Evolutionary conservation across 2,329 filamentous ascomycete genomes (phyloP).

Genomic region (Diplocarpon rosae): DNA sequence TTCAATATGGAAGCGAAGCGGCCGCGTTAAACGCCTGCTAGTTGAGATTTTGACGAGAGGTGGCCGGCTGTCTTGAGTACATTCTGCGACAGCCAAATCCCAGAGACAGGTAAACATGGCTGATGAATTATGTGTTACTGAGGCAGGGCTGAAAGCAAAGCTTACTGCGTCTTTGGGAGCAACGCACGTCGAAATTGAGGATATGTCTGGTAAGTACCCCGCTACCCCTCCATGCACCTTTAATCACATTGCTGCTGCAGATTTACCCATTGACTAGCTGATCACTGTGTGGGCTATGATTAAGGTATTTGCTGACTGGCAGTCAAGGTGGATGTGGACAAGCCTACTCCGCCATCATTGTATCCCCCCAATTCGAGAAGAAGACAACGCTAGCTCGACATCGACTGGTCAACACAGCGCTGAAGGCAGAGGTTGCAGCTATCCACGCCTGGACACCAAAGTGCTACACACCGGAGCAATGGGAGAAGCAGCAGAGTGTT

Average conservation of each 20-base stretch:
- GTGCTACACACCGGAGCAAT: constrained; percentile 64
- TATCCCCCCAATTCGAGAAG: constrained; percentile 46
- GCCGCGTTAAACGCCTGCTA: neutral
- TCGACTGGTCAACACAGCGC: constrained; percentile 52
- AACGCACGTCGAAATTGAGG: constrained; percentile 74
- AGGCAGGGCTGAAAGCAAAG: constrained; percentile 56
- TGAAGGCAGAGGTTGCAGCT: constrained; percentile 61
- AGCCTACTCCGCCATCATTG: constrained; percentile 59
- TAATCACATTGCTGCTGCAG: neutral
- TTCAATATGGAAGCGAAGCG: neutral
- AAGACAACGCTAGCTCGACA: constrained; percentile 55
- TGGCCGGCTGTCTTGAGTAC: neutral
- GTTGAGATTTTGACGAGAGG: neutral
- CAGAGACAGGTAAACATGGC: constrained; percentile 32
- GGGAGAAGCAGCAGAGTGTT: constrained; percentile 42
- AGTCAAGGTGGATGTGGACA: constrained; percentile 55
- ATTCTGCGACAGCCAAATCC: neutral
- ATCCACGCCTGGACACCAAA: constrained; percentile 72
- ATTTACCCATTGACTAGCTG: neutral
- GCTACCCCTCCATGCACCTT: constrained; percentile 11
- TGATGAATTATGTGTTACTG: constrained; percentile 55
- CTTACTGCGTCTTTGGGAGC: constrained; percentile 62
- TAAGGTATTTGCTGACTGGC: neutral
- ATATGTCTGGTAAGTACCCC: constrained; percentile 65
- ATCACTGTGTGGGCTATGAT: too few species aligned